These are phyloP conservation scores for Hypoxylon crocopeplum DNA, from an alignment of 495 filamentous ascomycete genomes.

Conservation along the genomic window DNA sequence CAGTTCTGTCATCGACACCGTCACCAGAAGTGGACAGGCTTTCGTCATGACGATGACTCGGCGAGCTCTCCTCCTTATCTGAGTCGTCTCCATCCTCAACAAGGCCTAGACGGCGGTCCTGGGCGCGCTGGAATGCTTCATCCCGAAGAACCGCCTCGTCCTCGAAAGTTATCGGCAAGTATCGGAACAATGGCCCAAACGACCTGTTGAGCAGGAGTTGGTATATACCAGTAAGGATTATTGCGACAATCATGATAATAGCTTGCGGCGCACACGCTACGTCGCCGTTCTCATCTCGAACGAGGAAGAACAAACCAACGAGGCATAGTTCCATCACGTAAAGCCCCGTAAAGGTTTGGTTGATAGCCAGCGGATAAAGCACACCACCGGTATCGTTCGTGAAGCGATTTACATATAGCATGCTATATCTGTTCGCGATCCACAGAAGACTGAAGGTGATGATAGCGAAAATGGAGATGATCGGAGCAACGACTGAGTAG, in stretches of 20 bases:
- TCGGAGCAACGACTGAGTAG: slow-evolving; percentile 87
- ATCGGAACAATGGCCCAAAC: slow-evolving; percentile 85
- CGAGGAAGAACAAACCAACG: slow-evolving; percentile 90
- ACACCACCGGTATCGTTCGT: slow-evolving; percentile 90
- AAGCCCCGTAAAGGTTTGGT: slow-evolving; percentile 92
- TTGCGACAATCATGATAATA: slow-evolving; percentile 84
- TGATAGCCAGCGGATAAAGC: slow-evolving; percentile 90
- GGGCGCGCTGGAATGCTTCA: slow-evolving; percentile 82
- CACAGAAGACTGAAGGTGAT: slow-evolving; percentile 94
- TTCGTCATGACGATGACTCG: slow-evolving; percentile 38
- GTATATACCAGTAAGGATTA: slow-evolving; percentile 75
- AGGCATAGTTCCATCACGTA: slow-evolving; percentile 95
- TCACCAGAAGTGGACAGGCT: slow-evolving; percentile 17
- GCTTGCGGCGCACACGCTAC: slow-evolving; percentile 79
- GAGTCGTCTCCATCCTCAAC: slow-evolving; percentile 58
- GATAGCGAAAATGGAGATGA: slow-evolving; percentile 93
- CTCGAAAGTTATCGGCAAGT: slow-evolving; percentile 93
- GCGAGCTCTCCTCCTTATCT: slow-evolving; percentile 39
- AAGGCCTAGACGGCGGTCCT: slow-evolving; percentile 66
- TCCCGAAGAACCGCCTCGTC: slow-evolving; percentile 91
- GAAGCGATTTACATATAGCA: slow-evolving; percentile 94
- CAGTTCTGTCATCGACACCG: slow-evolving; percentile 13
- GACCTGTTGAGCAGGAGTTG: slow-evolving; percentile 84
- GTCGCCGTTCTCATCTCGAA: slow-evolving; percentile 63
- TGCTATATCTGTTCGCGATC: slow-evolving; percentile 96